Evolutionary conservation across 371 early-diverging fungal species (phyloP).

Genomic region (Coemansia sp.): DNA sequence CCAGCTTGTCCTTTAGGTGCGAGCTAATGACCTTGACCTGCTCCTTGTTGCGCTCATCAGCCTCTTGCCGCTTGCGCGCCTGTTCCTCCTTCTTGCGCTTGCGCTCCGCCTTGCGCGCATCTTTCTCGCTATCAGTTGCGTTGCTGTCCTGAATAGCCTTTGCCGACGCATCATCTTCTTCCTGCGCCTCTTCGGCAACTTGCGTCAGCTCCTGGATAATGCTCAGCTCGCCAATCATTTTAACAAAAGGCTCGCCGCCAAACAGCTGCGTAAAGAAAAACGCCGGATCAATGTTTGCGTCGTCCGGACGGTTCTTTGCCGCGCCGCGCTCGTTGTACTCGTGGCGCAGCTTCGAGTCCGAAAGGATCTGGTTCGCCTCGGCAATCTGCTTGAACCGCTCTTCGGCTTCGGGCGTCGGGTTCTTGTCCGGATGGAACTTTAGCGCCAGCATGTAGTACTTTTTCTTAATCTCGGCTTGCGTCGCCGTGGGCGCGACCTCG

Average conservation of each 20-base stretch:
- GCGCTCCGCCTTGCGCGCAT: slow-evolving; percentile 58
- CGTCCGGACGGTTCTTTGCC: slow-evolving; percentile 67
- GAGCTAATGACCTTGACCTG: slow-evolving; percentile 72
- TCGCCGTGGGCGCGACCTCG: slow-evolving; percentile 78
- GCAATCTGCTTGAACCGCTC: slow-evolving; percentile 93
- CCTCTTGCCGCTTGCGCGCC: slow-evolving; percentile 58
- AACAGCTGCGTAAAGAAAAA: slow-evolving; percentile 93
- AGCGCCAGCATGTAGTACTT: slow-evolving; percentile 90
- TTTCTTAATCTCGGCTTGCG: slow-evolving; percentile 89
- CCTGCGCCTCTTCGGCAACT: slow-evolving; percentile 64
- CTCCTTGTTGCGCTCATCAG: slow-evolving; percentile 63
- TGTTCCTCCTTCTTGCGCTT: slow-evolving; percentile 47
- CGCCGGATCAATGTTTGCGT: slow-evolving; percentile 85
- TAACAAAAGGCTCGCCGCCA: slow-evolving; percentile 91
- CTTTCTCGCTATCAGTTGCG: slow-evolving; percentile 59
- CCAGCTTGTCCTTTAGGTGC: slow-evolving; percentile 74
- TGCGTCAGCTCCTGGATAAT: slow-evolving; percentile 88
- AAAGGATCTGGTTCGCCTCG: slow-evolving; percentile 92
- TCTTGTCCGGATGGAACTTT: slow-evolving; percentile 96
- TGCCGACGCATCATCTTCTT: slow-evolving; percentile 54
- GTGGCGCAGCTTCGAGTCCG: slow-evolving; percentile 81
- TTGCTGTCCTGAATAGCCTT: slow-evolving; percentile 40
- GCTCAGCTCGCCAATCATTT: slow-evolving; percentile 95
- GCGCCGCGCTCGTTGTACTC: slow-evolving; percentile 84
- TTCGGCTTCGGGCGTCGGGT: slow-evolving; percentile 81